Evolutionary conservation across 352 stramenopile species (phyloP).

Genomic region (Phytophthora pinifolia): DNA sequence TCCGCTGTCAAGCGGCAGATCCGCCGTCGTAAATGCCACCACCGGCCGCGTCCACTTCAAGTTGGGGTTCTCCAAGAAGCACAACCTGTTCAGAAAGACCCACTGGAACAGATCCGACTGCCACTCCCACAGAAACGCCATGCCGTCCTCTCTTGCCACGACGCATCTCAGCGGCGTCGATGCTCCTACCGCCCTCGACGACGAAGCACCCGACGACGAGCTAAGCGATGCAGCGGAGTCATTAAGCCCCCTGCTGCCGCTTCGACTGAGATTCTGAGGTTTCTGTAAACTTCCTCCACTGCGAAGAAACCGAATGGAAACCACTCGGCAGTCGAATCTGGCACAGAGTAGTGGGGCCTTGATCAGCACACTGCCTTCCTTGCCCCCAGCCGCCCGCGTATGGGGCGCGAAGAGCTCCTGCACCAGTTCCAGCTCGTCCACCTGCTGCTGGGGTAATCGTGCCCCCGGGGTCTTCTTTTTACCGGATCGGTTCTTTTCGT

Average conservation of each 20-base stretch:
- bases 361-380: slow-evolving; percentile 63
- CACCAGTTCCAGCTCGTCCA: slow-evolving; percentile 71
- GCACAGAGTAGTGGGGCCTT: slow-evolving; percentile 73
- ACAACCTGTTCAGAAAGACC: slow-evolving; percentile 83
- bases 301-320: slow-evolving; percentile 63
- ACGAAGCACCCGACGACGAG: slow-evolving; percentile 6
- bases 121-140: slow-evolving; percentile 87
- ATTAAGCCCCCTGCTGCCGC: slow-evolving; percentile 10
- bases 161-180: slow-evolving; percentile 59
- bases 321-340: slow-evolving; percentile 68
- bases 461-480: slow-evolving; percentile 29
- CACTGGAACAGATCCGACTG: slow-evolving; percentile 72
- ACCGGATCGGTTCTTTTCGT: slow-evolving; percentile 16
- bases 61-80: slow-evolving; percentile 81
- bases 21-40: slow-evolving; percentile 49
- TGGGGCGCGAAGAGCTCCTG: slow-evolving; percentile 66
- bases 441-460: slow-evolving; percentile 38
- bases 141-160: slow-evolving; percentile 73
- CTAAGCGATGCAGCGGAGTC: slow-evolving; percentile 14
- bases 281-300: slow-evolving; percentile 17
- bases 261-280: slow-evolving; percentile 10
- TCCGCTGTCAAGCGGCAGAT: slow-evolving; percentile 33
- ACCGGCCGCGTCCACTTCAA: slow-evolving; percentile 81
- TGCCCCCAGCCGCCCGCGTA: slow-evolving; percentile 37
- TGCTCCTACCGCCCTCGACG: slow-evolving; percentile 14